Evolutionary conservation across 2,329 filamentous ascomycete species (phyloP).

Genomic region (Myriosclerotinia curreyana): DNA sequence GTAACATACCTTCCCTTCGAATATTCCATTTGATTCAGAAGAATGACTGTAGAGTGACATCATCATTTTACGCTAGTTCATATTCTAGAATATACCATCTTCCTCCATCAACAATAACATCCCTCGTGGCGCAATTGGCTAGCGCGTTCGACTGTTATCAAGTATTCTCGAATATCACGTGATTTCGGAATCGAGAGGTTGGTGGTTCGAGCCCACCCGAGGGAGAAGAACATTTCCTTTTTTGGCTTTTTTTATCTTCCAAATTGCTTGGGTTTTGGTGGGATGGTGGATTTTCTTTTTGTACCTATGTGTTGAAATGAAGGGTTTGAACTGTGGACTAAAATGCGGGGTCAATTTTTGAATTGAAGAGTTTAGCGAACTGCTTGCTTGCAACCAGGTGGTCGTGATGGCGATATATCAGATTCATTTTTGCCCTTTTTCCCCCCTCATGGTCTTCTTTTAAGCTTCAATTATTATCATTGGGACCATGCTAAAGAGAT

Average conservation of each 20-base stretch:
- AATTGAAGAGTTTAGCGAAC: background rate
- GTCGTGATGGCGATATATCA: background rate
- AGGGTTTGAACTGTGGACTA: background rate
- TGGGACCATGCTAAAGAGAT: too few relatives aligned
- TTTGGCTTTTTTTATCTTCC: background rate
- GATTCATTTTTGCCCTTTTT: background rate
- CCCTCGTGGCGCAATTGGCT: constrained; percentile 2
- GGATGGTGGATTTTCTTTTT: too few relatives aligned
- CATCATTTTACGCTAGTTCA: too few relatives aligned
- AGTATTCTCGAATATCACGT: background rate
- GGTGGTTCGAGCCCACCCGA: constrained; percentile 11
- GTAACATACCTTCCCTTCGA: too few relatives aligned
- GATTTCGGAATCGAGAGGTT: background rate
- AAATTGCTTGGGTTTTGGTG: too few relatives aligned
- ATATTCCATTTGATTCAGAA: too few relatives aligned
- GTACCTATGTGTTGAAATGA: too few relatives aligned
- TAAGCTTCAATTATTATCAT: too few relatives aligned
- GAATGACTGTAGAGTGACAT: too few relatives aligned
- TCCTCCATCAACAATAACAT: background rate
- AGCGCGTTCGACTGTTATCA: constrained; percentile 2
- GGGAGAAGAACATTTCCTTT: background rate
- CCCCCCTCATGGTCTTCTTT: too few relatives aligned
- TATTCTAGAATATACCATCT: too few relatives aligned
- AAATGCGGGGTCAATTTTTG: background rate
- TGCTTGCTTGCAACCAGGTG: constrained; percentile 8